A percentile compares a stretch with the other conserved stretches of the same genome.
phyloP scores from a whole-genome alignment of 805 yeast genomes.

The Saturnispora ahearnii region DNA sequence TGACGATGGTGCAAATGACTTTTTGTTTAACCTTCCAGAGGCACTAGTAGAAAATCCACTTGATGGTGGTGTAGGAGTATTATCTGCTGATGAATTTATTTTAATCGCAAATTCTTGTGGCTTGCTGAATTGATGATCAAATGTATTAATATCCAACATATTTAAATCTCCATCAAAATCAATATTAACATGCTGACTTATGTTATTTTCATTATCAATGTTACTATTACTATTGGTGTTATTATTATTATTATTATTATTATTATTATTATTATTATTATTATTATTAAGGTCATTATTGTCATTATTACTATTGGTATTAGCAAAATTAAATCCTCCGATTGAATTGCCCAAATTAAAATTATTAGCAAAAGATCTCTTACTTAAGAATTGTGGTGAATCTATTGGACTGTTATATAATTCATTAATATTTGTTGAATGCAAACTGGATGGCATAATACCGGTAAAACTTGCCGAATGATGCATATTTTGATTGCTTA shows the following conservation, averaged over 20 bases:
- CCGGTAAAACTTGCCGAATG: conserved; percentile 2
- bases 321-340: neutral
- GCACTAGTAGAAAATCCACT: neutral
- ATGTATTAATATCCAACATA: conserved; percentile 17
- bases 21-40: neutral
- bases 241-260: neutral
- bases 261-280: neutral
- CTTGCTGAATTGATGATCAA: neutral
- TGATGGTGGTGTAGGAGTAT: neutral
- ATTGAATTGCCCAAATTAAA: conserved; percentile 8
- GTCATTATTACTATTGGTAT: neutral
- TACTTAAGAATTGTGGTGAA: conserved; percentile 13
- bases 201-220: conserved; percentile 7
- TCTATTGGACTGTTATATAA: conserved; percentile 19
- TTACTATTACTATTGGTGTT: neutral
- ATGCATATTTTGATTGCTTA: neutral
- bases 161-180: conserved; percentile 25
- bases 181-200: conserved; percentile 13
- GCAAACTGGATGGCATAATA: conserved; percentile 5
- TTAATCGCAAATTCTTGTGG: conserved; percentile 4
- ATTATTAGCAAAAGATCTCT: conserved; percentile 9
- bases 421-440: conserved; percentile 5
- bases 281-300: neutral
- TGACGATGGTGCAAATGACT: conserved; percentile 3
- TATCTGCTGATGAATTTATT: neutral